Evolutionary conservation across 1,284 basidiomycete genomes (phyloP).

Genomic region (Cystobasidium pallidum): DNA sequence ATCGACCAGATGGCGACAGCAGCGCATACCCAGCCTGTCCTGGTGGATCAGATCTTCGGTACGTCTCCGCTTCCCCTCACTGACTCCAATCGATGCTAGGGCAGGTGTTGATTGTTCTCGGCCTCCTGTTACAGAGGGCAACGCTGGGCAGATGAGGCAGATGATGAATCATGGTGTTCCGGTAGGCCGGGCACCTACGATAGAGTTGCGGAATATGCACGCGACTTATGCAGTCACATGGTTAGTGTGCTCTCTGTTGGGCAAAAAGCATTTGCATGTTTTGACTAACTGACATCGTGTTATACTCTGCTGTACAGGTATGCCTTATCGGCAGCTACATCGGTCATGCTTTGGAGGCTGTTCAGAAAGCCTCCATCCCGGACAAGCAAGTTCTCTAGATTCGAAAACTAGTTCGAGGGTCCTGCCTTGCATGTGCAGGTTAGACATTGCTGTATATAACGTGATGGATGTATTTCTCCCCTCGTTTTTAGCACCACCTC

Average conservation of each 20-base stretch:
- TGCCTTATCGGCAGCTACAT: slow-evolving; percentile 59
- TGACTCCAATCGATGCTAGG: slow-evolving; percentile 11
- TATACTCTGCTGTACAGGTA: slow-evolving; percentile 55
- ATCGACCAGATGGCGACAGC: slow-evolving; percentile 77
- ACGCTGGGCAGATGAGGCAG: slow-evolving; percentile 69
- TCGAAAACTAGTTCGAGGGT: slow-evolving; percentile 5
- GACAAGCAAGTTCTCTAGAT: slow-evolving; percentile 26
- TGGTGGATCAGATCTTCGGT: slow-evolving; percentile 85
- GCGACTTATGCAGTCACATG: slow-evolving; percentile 94
- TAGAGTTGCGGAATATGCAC: slow-evolving; percentile 93
- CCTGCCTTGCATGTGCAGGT: neutral
- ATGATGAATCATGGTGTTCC: slow-evolving; percentile 76
- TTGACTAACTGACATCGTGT: neutral
- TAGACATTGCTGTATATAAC: neutral
- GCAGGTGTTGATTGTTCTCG: slow-evolving; percentile 35
- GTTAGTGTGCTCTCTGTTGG: slow-evolving; percentile 58
- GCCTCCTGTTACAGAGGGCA: slow-evolving; percentile 67
- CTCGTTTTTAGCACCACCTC: too few relatives aligned
- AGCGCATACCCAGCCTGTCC: slow-evolving; percentile 72
- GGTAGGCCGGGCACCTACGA: slow-evolving; percentile 77
- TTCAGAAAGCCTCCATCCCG: slow-evolving; percentile 53
- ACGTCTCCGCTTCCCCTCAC: slow-evolving; percentile 54
- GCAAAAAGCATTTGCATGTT: neutral
- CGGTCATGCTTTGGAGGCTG: slow-evolving; percentile 58
- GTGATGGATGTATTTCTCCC: neutral